Percentiles rank a stretch among this genome's conserved stretches.
Conservation (phyloP, 2,329 filamentous ascomycete genomes). For the Hypoxylon sp. region DNA sequence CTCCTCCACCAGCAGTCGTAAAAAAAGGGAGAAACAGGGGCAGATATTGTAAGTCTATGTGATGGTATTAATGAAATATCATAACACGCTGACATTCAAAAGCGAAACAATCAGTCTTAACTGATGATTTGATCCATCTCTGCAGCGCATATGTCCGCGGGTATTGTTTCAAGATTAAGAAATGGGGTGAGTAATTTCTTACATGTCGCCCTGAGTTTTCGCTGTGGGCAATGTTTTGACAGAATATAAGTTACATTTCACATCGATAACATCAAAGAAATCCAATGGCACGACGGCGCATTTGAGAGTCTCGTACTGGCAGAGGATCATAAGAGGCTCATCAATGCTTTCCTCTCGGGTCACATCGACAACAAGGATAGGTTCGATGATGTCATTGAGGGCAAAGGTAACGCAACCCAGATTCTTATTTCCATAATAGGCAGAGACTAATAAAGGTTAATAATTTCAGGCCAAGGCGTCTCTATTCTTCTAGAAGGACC, state of each 20-base stretch:
- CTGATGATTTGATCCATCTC: constrained; percentile 19
- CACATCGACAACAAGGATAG: constrained; percentile 60
- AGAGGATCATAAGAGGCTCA: constrained; percentile 34
- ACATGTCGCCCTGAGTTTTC: background rate
- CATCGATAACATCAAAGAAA: constrained; percentile 30
- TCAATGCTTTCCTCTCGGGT: constrained; percentile 65
- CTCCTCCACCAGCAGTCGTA: background rate
- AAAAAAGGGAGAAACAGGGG: background rate
- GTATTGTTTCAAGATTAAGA: constrained; percentile 42
- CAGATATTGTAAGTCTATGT: background rate
- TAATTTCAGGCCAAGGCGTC: constrained; percentile 35
- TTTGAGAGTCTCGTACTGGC: constrained; percentile 46
- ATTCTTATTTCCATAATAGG: background rate
- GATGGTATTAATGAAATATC: background rate
- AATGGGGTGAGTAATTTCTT: constrained; percentile 35
- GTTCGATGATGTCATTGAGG: constrained; percentile 44
- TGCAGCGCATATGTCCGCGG: constrained; percentile 35
- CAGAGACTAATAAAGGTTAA: background rate
- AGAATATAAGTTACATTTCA: constrained; percentile 24
- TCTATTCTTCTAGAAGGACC: constrained; percentile 40
- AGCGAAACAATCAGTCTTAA: constrained; percentile 9
- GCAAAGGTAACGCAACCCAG: constrained; percentile 34
- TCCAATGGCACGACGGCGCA: constrained; percentile 37
- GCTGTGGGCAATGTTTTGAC: background rate
- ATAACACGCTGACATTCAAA: constrained; percentile 3